These are phyloP conservation scores for Dillenia turbinata DNA, from an alignment of 164 flowering plant genomes.

Conservation along the genomic window DNA sequence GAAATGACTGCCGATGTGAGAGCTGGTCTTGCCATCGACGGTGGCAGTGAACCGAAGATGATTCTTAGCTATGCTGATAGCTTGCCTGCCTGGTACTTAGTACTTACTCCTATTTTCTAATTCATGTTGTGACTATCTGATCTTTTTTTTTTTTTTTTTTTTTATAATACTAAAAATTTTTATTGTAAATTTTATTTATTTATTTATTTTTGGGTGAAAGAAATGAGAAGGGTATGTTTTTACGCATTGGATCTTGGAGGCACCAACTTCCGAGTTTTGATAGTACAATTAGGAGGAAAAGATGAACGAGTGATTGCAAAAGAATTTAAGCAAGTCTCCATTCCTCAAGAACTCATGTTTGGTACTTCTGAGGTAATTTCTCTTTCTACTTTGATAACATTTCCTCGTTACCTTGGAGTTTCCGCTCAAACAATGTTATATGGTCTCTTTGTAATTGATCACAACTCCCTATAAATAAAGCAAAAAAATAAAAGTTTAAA, in stretches of 20 bases:
- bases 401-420: not conserved
- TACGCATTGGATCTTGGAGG: conserved; percentile 97
- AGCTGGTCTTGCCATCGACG: conserved; percentile 75
- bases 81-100: conserved; percentile 67
- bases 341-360: conserved; percentile 76
- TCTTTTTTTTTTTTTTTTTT: not conserved
- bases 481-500: no score
- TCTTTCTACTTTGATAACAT: not conserved
- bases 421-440: not conserved
- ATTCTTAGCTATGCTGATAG: conserved; percentile 66
- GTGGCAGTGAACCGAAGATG: conserved; percentile 78
- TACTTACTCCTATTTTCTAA: not conserved
- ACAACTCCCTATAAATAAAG: no score
- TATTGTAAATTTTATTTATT: not conserved
- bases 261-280: conserved; percentile 81
- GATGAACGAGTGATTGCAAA: conserved; percentile 52
- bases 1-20: conserved; percentile 79
- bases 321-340: conserved; percentile 75
- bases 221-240: conserved; percentile 77
- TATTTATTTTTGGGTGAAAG: conserved; percentile 24
- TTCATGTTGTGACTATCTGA: not conserved
- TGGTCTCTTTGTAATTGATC: no score
- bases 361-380: conserved; percentile 72
- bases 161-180: not conserved
- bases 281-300: conserved; percentile 84